Evolutionary conservation across 1,284 basidiomycete genomes (phyloP).

Genomic region (Microbotryum intermedium): DNA sequence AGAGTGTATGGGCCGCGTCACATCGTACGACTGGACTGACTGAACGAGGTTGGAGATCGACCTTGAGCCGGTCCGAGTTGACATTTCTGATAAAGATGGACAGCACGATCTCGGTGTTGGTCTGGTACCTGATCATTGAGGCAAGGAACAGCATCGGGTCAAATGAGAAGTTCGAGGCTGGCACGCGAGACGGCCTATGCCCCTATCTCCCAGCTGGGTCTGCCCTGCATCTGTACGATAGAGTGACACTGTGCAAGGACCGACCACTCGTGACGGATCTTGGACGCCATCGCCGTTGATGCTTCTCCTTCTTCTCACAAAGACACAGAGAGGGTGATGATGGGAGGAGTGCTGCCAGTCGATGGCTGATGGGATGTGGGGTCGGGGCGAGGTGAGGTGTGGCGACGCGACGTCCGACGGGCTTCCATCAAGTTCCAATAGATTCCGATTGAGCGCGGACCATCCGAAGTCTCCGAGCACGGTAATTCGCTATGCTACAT

Average conservation of each 20-base stretch:
- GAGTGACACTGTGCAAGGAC: not conserved
- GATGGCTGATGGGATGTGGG: too few relatives aligned
- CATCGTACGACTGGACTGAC: not conserved
- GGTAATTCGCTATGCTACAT: too few relatives aligned
- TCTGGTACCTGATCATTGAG: slow-evolving; percentile 32
- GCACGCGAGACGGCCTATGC: too few relatives aligned
- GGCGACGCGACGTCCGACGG: too few relatives aligned
- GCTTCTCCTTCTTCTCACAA: not conserved
- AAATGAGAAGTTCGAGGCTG: not conserved
- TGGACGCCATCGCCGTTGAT: slow-evolving; percentile 2
- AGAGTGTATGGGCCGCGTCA: not conserved
- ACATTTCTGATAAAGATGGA: slow-evolving; percentile 33
- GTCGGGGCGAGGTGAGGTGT: too few relatives aligned
- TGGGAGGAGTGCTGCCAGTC: not conserved
- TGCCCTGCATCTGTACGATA: not conserved
- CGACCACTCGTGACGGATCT: slow-evolving; percentile 31
- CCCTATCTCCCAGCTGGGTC: not conserved
- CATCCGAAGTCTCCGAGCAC: too few relatives aligned
- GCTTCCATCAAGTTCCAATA: too few relatives aligned
- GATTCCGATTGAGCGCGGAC: too few relatives aligned
- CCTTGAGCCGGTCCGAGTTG: slow-evolving; percentile 27
- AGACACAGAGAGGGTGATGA: not conserved
- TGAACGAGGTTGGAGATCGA: slow-evolving; percentile 21
- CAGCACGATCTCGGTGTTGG: slow-evolving; percentile 30
- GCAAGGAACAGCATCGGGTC: too few relatives aligned